Percentiles rank a stretch among this genome's conserved stretches.
Conservation (phyloP, 176 grass and related monocot species). For the Alopecurus myosuroides region DNA sequence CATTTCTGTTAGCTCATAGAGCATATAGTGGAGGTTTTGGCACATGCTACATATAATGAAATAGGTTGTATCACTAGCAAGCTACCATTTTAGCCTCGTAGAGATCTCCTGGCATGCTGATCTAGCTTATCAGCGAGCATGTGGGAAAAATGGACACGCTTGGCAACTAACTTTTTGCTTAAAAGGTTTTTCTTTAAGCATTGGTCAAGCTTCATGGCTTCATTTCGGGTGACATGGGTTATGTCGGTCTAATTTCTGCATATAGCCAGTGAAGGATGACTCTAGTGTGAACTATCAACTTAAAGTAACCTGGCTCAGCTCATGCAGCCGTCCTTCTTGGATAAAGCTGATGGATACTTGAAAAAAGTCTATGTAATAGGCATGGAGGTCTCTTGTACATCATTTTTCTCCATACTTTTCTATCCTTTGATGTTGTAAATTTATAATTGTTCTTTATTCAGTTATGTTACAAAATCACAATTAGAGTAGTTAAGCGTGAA, state of each 20-base stretch:
- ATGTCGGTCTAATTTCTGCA: not conserved
- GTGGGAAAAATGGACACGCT: not conserved
- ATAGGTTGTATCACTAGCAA: not conserved
- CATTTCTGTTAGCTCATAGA: not conserved
- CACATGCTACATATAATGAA: not conserved
- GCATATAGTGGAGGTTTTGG: not conserved
- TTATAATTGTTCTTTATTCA: not conserved
- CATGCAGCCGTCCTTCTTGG: not conserved
- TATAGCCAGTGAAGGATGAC: not conserved
- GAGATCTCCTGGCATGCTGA: not conserved
- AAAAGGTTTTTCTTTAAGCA: not conserved
- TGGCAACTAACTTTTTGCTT: not conserved
- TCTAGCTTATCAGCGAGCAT: conserved; percentile 1
- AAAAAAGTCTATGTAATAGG: not conserved
- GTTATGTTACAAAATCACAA: not conserved
- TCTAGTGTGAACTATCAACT: not conserved
- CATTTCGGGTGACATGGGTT: not conserved
- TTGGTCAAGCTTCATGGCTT: not conserved
- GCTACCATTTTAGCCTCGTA: not conserved
- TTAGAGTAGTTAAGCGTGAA: not conserved
- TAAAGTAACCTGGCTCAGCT: not conserved
- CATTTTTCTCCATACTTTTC: not conserved
- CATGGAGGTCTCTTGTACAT: not conserved
- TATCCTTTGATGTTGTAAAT: not conserved
- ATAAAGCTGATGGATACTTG: not conserved